These are phyloP conservation scores for Abelmoschus esculentus DNA, from an alignment of 345 rosid species.

Conservation along the genomic window DNA sequence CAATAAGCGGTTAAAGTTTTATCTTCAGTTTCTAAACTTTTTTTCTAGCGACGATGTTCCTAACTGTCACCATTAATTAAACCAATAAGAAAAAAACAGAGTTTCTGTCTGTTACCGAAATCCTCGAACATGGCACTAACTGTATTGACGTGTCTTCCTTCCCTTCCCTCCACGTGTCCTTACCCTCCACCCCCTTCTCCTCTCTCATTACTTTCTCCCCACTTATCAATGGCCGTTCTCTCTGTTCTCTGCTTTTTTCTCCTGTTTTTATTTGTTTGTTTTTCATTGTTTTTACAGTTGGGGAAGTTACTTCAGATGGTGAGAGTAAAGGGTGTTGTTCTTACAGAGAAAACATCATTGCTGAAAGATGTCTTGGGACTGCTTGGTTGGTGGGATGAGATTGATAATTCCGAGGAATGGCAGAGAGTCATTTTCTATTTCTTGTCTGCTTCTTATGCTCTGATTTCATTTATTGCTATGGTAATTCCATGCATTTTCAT, in stretches of 20 bases:
- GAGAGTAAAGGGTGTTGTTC: constrained; percentile 15
- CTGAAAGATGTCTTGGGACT: constrained; percentile 1
- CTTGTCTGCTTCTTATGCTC: constrained; percentile 39
- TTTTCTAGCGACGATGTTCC: too few relatives aligned
- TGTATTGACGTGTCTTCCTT: background rate
- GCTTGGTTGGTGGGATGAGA: constrained; percentile 48
- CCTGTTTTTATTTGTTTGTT: background rate
- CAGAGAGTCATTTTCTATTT: constrained; percentile 42
- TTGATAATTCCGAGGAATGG: constrained; percentile 48
- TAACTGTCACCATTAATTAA: too few relatives aligned
- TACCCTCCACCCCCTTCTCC: background rate
- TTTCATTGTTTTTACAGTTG: background rate
- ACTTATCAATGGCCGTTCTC: background rate
- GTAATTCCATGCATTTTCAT: constrained; percentile 20
- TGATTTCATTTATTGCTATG: constrained; percentile 52
- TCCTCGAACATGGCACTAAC: background rate
- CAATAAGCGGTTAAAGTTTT: too few relatives aligned
- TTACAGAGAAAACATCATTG: background rate
- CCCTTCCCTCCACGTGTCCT: background rate
- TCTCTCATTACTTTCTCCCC: background rate
- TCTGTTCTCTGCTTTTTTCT: background rate
- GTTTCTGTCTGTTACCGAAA: background rate
- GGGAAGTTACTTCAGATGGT: constrained; percentile 6
- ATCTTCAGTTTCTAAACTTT: too few relatives aligned
- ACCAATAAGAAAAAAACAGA: too few relatives aligned